Percentiles rank a stretch among this genome's conserved stretches.
Conservation (phyloP, 495 filamentous ascomycete genomes). For the Neurospora sp. region DNA sequence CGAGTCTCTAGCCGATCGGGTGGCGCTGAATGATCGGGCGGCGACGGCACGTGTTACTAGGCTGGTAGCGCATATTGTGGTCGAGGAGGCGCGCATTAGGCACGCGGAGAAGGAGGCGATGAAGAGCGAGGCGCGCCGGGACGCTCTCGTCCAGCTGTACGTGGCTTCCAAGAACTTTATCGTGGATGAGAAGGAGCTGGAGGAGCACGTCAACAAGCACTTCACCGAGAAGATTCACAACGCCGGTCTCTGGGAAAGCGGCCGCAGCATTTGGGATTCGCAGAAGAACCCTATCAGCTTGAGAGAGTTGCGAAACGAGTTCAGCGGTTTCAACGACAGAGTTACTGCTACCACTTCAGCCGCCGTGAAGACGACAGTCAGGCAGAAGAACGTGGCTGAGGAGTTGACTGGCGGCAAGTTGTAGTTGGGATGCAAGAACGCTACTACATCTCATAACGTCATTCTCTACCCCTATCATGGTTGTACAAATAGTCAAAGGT, state of each 20-base stretch:
- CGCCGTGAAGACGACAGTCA: conserved; percentile 16
- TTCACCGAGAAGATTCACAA: conserved; percentile 17
- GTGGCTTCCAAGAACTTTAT: conserved; percentile 37
- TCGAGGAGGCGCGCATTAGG: conserved; percentile 11
- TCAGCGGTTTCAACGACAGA: conserved; percentile 10
- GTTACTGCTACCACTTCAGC: conserved; percentile 9
- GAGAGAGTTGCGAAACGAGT: conserved; percentile 17
- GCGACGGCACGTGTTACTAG: no score
- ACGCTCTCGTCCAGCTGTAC: conserved; percentile 38
- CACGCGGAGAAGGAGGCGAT: conserved; percentile 8
- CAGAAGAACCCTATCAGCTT: conserved; percentile 22
- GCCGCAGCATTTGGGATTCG: conserved; percentile 32
- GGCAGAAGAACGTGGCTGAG: conserved; percentile 37
- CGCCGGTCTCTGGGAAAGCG: conserved; percentile 2
- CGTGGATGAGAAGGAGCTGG: conserved; percentile 33
- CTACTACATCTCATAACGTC: neutral
- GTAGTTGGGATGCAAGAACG: conserved; percentile 6
- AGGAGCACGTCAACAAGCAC: conserved; percentile 22
- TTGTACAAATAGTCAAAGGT: neutral
- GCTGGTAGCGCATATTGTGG: no score
- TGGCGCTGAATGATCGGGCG: no score
- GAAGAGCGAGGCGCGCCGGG: conserved; percentile 31
- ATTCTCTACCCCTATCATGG: neutral
- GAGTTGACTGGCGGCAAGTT: conserved; percentile 42
- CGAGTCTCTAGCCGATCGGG: no score